Evolutionary conservation across 495 filamentous ascomycete genomes (phyloP).

Genomic region (Copromyces sp.): DNA sequence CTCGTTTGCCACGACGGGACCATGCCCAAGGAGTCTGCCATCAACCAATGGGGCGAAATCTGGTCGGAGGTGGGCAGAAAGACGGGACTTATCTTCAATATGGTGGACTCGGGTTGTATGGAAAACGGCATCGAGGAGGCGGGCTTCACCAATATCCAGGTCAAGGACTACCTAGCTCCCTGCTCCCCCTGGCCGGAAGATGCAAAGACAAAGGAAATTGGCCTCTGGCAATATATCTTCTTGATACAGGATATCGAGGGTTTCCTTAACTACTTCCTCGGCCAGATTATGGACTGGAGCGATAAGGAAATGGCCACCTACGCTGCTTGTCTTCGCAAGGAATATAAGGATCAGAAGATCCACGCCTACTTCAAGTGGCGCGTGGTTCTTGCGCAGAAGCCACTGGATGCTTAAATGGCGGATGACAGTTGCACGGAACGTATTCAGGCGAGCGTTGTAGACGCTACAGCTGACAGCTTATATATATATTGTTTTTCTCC

Average conservation of each 20-base stretch:
- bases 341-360: constrained; percentile 15
- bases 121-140: constrained; percentile 15
- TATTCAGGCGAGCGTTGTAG: too few species aligned
- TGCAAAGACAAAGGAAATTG: not conserved
- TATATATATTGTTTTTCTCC: too few species aligned
- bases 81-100: not conserved
- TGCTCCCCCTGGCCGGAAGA: constrained; percentile 29
- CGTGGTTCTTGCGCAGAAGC: not conserved
- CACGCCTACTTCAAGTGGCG: constrained; percentile 10
- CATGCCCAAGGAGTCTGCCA: not conserved
- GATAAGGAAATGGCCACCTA: constrained; percentile 26
- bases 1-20: not conserved
- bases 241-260: constrained; percentile 25
- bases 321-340: constrained; percentile 23
- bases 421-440: too few species aligned
- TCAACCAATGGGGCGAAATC: not conserved
- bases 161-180: constrained; percentile 4
- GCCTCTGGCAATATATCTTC: constrained; percentile 12
- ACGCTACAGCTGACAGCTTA: too few species aligned
- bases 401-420: not conserved
- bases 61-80: not conserved
- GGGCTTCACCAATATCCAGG: constrained; percentile 44
- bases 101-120: not conserved
- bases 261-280: constrained; percentile 21
- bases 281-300: constrained; percentile 23